Percentiles rank a stretch among this genome's conserved stretches.
Evolutionary conservation across 2,329 filamentous ascomycete species (phyloP).

Genomic region (Apiospora malaysiana): DNA sequence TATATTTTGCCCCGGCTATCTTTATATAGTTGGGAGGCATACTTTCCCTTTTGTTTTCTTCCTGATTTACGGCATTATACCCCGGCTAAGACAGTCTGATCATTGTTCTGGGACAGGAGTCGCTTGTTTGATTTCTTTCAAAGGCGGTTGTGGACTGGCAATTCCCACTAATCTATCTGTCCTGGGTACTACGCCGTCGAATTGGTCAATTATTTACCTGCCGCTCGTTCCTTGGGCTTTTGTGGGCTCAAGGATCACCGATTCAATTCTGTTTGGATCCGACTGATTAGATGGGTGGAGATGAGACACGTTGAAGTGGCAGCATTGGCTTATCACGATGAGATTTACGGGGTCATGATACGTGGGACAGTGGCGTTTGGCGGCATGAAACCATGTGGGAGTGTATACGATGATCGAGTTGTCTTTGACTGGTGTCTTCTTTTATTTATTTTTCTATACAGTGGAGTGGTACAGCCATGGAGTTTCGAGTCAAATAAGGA

Average conservation of each 20-base stretch:
- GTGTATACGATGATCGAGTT: slow-evolving; percentile 7
- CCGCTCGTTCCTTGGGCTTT: background rate
- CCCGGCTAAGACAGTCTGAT: slow-evolving; percentile 23
- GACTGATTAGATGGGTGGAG: background rate
- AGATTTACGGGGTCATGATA: slow-evolving; percentile 8
- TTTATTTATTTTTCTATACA: slow-evolving; percentile 6
- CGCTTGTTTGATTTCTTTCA: slow-evolving; percentile 19
- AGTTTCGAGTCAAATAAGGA: background rate
- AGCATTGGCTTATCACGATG: slow-evolving; percentile 7
- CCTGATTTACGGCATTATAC: slow-evolving; percentile 28
- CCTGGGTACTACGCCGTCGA: background rate
- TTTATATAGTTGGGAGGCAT: slow-evolving; percentile 4
- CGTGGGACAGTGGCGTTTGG: slow-evolving; percentile 2
- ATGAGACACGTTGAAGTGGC: slow-evolving; percentile 16
- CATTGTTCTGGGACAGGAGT: slow-evolving; percentile 22
- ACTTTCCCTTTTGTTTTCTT: slow-evolving; percentile 21
- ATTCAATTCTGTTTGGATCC: background rate
- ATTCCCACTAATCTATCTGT: slow-evolving; percentile 13
- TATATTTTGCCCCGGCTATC: slow-evolving; percentile 15
- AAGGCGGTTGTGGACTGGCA: background rate
- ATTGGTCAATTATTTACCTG: background rate
- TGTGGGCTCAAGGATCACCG: background rate
- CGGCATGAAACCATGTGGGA: background rate
- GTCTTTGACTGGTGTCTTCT: slow-evolving; percentile 4
- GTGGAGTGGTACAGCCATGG: background rate